Base-by-base conservation (phyloP, 768 basidiomycete genomes). In the Boletellus emodensis region DNA sequence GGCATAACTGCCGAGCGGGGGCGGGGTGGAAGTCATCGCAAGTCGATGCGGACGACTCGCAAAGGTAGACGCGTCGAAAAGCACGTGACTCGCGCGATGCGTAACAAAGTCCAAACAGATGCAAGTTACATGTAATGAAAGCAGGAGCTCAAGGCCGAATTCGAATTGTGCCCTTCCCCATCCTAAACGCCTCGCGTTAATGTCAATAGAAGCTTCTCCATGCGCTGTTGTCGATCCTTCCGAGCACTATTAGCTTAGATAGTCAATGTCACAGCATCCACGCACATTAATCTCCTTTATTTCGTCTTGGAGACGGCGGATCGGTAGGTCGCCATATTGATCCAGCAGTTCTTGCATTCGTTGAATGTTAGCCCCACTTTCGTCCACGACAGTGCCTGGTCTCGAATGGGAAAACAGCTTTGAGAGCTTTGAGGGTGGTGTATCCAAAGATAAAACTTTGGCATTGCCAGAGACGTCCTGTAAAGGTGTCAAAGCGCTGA, bases 281-380 rank as follows among this genome's bases (percentile, higher is more conserved):
- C 75, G 42, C 40, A 86, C 87, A 77, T 87, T 86, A 26, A 91
- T 66, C 62, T 91, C 90, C 63, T 83, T 88, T 80, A 93, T 85
- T 65, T 92, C 88, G 3, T 85, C 84, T 66, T 80, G 85, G 34
- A 93, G 69, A 54, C 69, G 76, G 33, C 78, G 75, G 17, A 89
- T 78, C 7, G 89, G 87, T 54, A 88, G 55, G 38, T 78, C 75
- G 26, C 75, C 75, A 40, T 86, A 75, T 44, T 82, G 81, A 40
- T 87, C 84, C 51, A 90, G 60, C 50, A 87, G 60, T 20, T 69
- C 65, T 64, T 90, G 86, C 36, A 90, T 63, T 50, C 75, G 74
- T 56, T 70, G 79, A 44, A 83, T 51, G 28, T 72, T 77, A 6
- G 71, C 70, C 51, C 79, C 81, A 18, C 26, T 38, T 13, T 67